Percentiles rank a stretch among this genome's conserved stretches.
These are phyloP conservation scores for Eustoma russellianum DNA, from an alignment of 257 asterid species.

Conservation along the genomic window DNA sequence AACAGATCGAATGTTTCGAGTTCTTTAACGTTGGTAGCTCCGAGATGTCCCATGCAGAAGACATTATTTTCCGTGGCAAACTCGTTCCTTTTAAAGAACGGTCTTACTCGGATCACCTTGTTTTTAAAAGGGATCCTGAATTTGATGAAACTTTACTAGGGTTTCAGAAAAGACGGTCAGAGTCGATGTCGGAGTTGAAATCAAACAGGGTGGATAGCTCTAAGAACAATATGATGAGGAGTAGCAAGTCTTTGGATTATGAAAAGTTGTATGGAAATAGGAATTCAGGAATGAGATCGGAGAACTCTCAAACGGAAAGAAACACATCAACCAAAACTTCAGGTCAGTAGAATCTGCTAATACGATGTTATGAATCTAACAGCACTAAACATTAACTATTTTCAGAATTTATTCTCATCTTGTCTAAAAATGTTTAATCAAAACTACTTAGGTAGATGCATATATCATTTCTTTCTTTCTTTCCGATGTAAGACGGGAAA, in stretches of 20 bases:
- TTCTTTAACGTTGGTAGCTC: constrained; percentile 29
- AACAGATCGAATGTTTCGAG: constrained; percentile 54
- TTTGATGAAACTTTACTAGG: not conserved
- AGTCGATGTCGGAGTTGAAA: constrained; percentile 9
- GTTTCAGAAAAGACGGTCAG: constrained; percentile 9
- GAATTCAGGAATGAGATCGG: constrained; percentile 9
- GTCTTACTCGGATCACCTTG: not conserved
- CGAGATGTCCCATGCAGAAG: constrained; percentile 56
- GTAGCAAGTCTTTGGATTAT: constrained; percentile 42
- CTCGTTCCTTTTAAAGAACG: constrained; percentile 30
- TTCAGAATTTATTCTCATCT: too few species aligned
- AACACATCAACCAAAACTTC: constrained; percentile 8
- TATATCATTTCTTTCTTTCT: too few species aligned
- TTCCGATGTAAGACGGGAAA: too few species aligned
- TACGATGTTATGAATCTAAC: not conserved
- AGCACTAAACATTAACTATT: too few species aligned
- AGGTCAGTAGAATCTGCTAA: not conserved
- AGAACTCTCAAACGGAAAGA: constrained; percentile 7
- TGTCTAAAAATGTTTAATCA: too few species aligned
- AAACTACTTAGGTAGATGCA: too few species aligned
- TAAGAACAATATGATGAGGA: constrained; percentile 12
- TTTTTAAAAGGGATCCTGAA: not conserved
- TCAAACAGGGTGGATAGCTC: not conserved
- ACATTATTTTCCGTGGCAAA: constrained; percentile 49
- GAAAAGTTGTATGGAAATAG: constrained; percentile 21